Conservation (phyloP, 768 basidiomycete genomes). For the Neoboletus brunneissimus region DNA sequence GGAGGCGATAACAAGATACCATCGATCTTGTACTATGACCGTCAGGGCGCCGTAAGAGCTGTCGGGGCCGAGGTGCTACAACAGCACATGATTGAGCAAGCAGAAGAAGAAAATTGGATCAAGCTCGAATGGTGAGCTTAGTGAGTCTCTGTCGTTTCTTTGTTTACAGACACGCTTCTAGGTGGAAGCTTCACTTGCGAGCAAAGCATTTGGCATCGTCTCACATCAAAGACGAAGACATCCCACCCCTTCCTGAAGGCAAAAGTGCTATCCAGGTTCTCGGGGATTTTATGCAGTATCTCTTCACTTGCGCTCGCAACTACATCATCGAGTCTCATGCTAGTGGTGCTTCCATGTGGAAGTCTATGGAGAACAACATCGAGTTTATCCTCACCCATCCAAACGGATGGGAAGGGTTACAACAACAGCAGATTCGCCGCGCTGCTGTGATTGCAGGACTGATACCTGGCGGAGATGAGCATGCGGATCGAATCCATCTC, state of each 20-base stretch:
- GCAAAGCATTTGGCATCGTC: conserved; percentile 24
- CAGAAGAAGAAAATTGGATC: conserved; percentile 36
- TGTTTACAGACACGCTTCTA: conserved; percentile 4
- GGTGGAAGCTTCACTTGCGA: conserved; percentile 37
- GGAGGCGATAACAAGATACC: conserved; percentile 50
- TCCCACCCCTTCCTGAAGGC: conserved; percentile 23
- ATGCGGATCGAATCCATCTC: conserved; percentile 21
- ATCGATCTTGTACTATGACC: conserved; percentile 47
- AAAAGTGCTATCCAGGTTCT: conserved; percentile 22
- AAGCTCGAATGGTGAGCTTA: conserved; percentile 40
- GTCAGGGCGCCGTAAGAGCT: conserved; percentile 37
- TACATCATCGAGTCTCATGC: conserved; percentile 27
- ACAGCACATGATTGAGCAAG: conserved; percentile 35
- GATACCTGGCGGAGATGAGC: conserved; percentile 14
- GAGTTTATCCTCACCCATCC: conserved; percentile 30
- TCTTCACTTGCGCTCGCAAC: conserved; percentile 21
- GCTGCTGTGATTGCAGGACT: conserved; percentile 26
- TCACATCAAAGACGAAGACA: conserved; percentile 21
- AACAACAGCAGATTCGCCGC: conserved; percentile 29
- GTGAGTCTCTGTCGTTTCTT: neutral
- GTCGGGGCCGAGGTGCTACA: conserved; percentile 43
- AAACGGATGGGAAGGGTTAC: conserved; percentile 34
- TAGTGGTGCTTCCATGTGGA: conserved; percentile 28
- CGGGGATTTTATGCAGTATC: conserved; percentile 28
- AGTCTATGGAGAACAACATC: conserved; percentile 21